phyloP scores from a whole-genome alignment of 1,139 yeast genomes.

The Insectozyma bohioensis region DNA sequence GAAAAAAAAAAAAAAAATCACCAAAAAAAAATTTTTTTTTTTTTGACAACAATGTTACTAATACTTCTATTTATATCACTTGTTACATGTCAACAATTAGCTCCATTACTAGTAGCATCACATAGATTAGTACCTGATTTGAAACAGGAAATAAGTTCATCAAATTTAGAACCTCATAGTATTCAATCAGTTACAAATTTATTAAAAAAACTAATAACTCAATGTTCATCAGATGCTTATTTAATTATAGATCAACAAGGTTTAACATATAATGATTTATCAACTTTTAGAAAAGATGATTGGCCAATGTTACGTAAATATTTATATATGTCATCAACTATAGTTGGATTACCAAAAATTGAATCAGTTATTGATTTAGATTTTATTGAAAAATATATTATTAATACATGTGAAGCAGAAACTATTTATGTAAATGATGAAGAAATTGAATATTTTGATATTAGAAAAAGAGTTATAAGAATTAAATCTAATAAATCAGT shows the following conservation, averaged over 20 bases:
- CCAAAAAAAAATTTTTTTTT: slow-evolving; percentile 7
- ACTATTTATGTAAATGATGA: slow-evolving; percentile 38
- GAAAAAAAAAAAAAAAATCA: slow-evolving; percentile 6
- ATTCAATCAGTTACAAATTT: slow-evolving; percentile 39
- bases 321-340: slow-evolving; percentile 59
- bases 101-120: slow-evolving; percentile 43
- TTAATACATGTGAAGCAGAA: slow-evolving; percentile 50
- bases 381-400: slow-evolving; percentile 42
- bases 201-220: slow-evolving; percentile 49
- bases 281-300: slow-evolving; percentile 31
- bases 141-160: slow-evolving; percentile 22
- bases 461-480: slow-evolving; percentile 57
- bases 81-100: slow-evolving; percentile 8
- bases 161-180: slow-evolving; percentile 20
- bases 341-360: slow-evolving; percentile 60
- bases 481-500: slow-evolving; percentile 52
- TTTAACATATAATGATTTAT: slow-evolving; percentile 55
- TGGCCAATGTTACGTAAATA: slow-evolving; percentile 59
- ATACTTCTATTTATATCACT: slow-evolving; percentile 4
- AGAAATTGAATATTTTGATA: slow-evolving; percentile 57
- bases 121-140: slow-evolving; percentile 40
- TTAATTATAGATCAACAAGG: slow-evolving; percentile 74
- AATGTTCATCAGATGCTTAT: slow-evolving; percentile 71
- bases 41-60: slow-evolving; percentile 6
- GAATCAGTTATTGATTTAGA: slow-evolving; percentile 45